Conservation (phyloP, 495 filamentous ascomycete genomes). For the Aspergillus ellipticus region DNA sequence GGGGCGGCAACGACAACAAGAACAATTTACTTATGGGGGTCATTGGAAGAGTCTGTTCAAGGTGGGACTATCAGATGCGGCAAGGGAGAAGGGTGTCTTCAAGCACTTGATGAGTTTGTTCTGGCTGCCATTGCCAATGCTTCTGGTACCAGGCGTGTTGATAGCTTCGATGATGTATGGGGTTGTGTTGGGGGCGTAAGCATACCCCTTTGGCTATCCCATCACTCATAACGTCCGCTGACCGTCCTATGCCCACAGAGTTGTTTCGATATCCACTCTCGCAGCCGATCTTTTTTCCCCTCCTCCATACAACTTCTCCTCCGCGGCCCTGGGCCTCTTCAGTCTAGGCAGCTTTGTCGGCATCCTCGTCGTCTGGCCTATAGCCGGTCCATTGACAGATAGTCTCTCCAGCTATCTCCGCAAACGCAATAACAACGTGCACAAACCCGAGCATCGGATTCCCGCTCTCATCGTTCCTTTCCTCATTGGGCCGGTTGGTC, state of each 20-base stretch:
- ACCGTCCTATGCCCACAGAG: slow-evolving; percentile 6
- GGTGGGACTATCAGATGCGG: slow-evolving; percentile 22
- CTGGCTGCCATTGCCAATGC: slow-evolving; percentile 32
- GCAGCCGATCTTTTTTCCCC: slow-evolving; percentile 20
- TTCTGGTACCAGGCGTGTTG: slow-evolving; percentile 26
- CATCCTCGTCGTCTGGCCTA: slow-evolving; percentile 27
- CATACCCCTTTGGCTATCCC: background rate
- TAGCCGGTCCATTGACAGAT: slow-evolving; percentile 32
- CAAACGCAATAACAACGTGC: slow-evolving; percentile 24
- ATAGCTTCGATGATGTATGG: slow-evolving; percentile 36
- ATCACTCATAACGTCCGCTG: background rate
- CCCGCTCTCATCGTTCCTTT: slow-evolving; percentile 30
- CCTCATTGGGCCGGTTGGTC: slow-evolving; percentile 25
- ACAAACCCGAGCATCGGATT: slow-evolving; percentile 30
- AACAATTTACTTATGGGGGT: slow-evolving; percentile 15
- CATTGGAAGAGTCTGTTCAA: slow-evolving; percentile 30
- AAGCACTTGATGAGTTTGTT: slow-evolving; percentile 23
- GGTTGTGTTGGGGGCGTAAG: slow-evolving; percentile 36
- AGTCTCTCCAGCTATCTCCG: slow-evolving; percentile 26
- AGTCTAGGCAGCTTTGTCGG: slow-evolving; percentile 29
- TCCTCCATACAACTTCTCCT: slow-evolving; percentile 29
- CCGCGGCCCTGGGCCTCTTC: slow-evolving; percentile 28
- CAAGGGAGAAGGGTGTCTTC: slow-evolving; percentile 15
- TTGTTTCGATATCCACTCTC: slow-evolving; percentile 29
- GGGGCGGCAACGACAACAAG: background rate